Conservation (phyloP, 306 rosid species). For the Cucurbita pepo region DNA sequence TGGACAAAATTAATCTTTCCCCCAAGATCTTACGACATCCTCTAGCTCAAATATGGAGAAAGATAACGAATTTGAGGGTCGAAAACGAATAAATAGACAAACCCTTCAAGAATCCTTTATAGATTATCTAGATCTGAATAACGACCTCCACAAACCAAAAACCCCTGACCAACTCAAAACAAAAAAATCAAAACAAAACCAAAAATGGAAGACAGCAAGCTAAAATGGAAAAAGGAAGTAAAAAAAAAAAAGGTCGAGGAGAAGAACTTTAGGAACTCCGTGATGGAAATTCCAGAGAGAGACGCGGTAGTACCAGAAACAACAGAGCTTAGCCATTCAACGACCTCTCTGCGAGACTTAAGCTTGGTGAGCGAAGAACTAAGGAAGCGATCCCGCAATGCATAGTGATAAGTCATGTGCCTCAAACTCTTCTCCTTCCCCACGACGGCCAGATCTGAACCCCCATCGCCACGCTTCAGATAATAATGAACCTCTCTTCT, state of each 20-base stretch:
- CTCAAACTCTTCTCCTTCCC: slow-evolving; percentile 67
- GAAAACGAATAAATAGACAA: neutral
- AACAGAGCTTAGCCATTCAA: slow-evolving; percentile 59
- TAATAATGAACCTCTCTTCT: slow-evolving; percentile 56
- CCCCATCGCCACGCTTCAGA: slow-evolving; percentile 36
- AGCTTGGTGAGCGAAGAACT: slow-evolving; percentile 27
- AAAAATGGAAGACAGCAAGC: neutral
- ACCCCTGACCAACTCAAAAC: neutral
- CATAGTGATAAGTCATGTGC: slow-evolving; percentile 57
- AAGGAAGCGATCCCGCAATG: slow-evolving; percentile 10
- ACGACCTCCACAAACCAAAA: neutral
- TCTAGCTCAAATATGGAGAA: neutral
- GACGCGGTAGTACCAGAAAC: slow-evolving; percentile 33
- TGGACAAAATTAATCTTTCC: neutral
- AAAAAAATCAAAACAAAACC: neutral
- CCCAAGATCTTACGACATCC: neutral
- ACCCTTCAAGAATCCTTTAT: neutral
- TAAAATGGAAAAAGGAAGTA: too few species aligned
- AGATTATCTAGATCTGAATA: neutral
- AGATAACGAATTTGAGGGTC: neutral
- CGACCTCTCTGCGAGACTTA: slow-evolving; percentile 59
- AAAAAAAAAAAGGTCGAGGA: neutral
- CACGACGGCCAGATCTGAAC: slow-evolving; percentile 59
- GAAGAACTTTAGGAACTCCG: neutral
- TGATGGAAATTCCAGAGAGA: neutral